Conservation (phyloP, 768 basidiomycete species). For the Amanita inopinata region DNA sequence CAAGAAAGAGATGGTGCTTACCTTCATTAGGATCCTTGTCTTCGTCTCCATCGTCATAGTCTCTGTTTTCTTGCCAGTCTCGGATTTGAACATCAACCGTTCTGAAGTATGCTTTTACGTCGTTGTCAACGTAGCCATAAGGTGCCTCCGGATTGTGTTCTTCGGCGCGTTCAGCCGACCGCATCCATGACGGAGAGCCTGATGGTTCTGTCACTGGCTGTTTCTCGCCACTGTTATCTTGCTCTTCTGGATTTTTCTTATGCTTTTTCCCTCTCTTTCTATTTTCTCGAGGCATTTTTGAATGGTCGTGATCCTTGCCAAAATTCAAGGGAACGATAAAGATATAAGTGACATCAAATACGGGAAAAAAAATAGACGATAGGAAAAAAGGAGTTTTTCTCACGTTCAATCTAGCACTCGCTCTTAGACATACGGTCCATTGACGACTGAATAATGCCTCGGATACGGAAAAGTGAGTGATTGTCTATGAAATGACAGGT, state of each 20-base stretch:
- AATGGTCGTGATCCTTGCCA: neutral
- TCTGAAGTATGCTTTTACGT: conserved; percentile 88
- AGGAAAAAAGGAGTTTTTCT: no score
- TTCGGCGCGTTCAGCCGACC: conserved; percentile 24
- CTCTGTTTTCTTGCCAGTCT: conserved; percentile 65
- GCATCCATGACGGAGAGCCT: conserved; percentile 64
- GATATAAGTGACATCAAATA: no score
- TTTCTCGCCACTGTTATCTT: conserved; percentile 9
- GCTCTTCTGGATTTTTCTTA: conserved; percentile 36
- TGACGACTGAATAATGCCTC: no score
- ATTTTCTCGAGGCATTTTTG: conserved; percentile 66
- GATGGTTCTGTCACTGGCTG: conserved; percentile 13
- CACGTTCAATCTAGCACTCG: no score
- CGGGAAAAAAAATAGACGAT: no score
- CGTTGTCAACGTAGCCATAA: conserved; percentile 83
- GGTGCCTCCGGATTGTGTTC: conserved; percentile 59
- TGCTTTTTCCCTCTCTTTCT: conserved; percentile 72
- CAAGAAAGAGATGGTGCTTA: conserved; percentile 20
- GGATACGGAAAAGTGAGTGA: conserved; percentile 56
- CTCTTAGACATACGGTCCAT: no score
- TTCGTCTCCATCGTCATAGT: conserved; percentile 29
- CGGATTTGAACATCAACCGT: conserved; percentile 82
- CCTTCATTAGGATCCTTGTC: conserved; percentile 54
- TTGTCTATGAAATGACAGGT: neutral
- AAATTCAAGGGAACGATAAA: neutral